Evolutionary conservation across 176 grass and related monocot genomes (phyloP).

Genomic region (Stipa capillata): DNA sequence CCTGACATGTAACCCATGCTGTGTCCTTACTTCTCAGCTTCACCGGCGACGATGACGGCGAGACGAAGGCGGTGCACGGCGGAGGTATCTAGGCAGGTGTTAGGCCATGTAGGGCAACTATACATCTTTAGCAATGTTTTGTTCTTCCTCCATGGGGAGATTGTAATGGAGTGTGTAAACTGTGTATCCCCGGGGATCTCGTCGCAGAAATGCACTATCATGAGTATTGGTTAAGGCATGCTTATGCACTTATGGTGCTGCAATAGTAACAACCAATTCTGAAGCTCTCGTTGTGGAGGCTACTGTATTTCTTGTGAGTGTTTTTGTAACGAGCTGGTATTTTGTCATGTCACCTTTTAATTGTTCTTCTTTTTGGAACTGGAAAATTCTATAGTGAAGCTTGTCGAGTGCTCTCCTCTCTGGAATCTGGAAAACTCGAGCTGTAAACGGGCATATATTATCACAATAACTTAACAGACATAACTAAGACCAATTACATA

Average conservation of each 20-base stretch:
- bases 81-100: conserved; percentile 15
- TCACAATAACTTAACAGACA: neutral
- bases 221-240: no score
- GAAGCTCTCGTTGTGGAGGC: neutral
- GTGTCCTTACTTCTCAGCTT: neutral
- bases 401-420: neutral
- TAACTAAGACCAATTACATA: neutral
- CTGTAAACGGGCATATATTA: neutral
- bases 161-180: conserved; percentile 3
- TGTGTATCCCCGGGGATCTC: neutral
- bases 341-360: neutral
- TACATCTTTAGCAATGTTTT: conserved; percentile 46
- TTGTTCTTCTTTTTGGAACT: neutral
- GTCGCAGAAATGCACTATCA: neutral
- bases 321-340: neutral
- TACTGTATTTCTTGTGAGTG: neutral
- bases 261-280: neutral
- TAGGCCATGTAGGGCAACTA: conserved; percentile 58
- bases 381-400: neutral
- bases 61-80: neutral
- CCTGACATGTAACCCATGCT: neutral
- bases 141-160: conserved; percentile 1
- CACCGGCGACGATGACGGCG: neutral
- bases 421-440: neutral
- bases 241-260: no score